These are phyloP conservation scores for Geotrichum cucujoidarum DNA, from an alignment of 1,139 yeast species.

Conservation along the genomic window DNA sequence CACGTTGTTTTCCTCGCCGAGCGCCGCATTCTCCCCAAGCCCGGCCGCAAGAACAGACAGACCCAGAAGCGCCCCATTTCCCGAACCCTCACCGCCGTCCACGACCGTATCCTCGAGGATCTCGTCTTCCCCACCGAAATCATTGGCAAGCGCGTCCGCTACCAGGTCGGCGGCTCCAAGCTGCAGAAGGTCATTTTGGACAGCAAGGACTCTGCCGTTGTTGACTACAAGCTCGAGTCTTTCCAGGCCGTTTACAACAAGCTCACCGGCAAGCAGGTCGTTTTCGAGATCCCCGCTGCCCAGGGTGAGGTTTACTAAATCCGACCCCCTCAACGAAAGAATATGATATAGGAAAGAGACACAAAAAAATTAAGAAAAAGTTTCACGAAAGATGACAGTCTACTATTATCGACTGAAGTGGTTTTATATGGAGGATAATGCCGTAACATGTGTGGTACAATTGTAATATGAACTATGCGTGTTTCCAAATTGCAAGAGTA, in stretches of 20 bases:
- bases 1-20: conserved; percentile 99
- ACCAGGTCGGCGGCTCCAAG: conserved; percentile 98
- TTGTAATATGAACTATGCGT: too few species aligned
- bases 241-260: conserved; percentile 98
- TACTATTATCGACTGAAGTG: too few species aligned
- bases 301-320: conserved; percentile 58
- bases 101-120: conserved; percentile 97
- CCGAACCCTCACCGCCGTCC: conserved; percentile 98
- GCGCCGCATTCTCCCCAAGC: conserved; percentile 99
- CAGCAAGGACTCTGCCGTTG: conserved; percentile 95
- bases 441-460: too few species aligned
- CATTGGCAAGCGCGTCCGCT: conserved; percentile 98
- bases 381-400: too few species aligned
- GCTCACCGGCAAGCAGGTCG: conserved; percentile 99
- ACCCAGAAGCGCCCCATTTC: conserved; percentile 99
- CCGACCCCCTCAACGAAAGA: background rate
- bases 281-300: conserved; percentile 81
- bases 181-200: conserved; percentile 97
- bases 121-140: conserved; percentile 99
- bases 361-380: too few species aligned
- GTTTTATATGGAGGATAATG: too few species aligned
- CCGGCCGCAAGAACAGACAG: conserved; percentile 70
- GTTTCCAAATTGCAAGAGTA: too few species aligned
- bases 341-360: background rate
- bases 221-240: conserved; percentile 98